phyloP scores from a whole-genome alignment of 805 yeast genomes.

The Candida rishiriensis region DNA sequence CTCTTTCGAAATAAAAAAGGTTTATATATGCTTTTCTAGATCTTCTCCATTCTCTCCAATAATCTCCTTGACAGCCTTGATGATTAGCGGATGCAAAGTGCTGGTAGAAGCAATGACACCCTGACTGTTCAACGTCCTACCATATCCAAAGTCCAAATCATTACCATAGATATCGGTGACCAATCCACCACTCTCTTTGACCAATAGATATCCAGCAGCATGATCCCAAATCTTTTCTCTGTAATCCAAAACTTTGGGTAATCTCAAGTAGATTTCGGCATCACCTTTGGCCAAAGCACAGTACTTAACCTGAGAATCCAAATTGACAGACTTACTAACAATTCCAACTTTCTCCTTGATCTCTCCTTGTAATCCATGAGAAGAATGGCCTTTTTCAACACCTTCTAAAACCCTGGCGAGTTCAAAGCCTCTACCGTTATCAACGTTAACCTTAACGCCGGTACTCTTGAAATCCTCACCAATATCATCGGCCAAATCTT shows the following conservation, averaged over 20 bases:
- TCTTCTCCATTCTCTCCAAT: conserved; percentile 32
- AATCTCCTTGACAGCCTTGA: conserved; percentile 40
- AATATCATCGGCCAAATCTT: conserved; percentile 34
- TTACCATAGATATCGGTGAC: conserved; percentile 83
- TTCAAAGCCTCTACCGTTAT: conserved; percentile 38
- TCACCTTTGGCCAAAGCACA: conserved; percentile 87
- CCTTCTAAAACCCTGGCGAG: conserved; percentile 80
- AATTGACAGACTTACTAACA: conserved; percentile 53
- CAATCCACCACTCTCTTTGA: conserved; percentile 85
- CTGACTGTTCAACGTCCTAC: conserved; percentile 74
- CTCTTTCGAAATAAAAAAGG: not conserved
- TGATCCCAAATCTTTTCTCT: conserved; percentile 99
- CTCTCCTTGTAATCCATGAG: conserved; percentile 77
- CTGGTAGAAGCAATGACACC: conserved; percentile 87
- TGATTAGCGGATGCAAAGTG: conserved; percentile 44
- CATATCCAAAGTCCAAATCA: conserved; percentile 75
- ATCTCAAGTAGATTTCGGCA: conserved; percentile 86
- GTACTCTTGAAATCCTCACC: conserved; percentile 33
- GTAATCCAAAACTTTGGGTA: conserved; percentile 73
- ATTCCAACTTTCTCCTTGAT: conserved; percentile 67
- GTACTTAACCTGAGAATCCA: conserved; percentile 96
- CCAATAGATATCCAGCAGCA: conserved; percentile 88
- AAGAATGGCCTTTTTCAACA: conserved; percentile 92
- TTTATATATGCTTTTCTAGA: conserved; percentile 21
- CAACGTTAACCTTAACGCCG: conserved; percentile 43